These are phyloP conservation scores for Glarea lozoyensis DNA, from an alignment of 495 filamentous ascomycete genomes.

Conservation along the genomic window DNA sequence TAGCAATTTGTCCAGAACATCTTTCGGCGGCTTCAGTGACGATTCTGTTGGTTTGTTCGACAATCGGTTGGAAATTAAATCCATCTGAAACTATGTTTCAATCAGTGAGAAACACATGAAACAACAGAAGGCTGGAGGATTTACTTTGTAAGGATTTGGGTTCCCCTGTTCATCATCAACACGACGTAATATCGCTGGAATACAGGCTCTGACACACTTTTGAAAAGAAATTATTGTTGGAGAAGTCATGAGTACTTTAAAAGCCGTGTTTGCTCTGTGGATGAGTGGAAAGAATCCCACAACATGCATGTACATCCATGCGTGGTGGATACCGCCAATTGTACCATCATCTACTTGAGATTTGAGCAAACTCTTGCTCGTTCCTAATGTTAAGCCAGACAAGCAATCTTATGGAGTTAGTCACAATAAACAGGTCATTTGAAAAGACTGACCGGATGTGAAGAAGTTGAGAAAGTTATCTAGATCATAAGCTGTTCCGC, in stretches of 20 bases:
- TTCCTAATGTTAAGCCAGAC: not conserved
- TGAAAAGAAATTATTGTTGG: not conserved
- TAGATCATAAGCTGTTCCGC: constrained; percentile 1
- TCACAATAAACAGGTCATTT: not conserved
- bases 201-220: not conserved
- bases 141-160: too few species aligned
- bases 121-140: too few species aligned
- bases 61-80: too few species aligned
- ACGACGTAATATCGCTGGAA: not conserved
- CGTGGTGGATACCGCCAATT: not conserved
- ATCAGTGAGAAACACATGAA: too few species aligned
- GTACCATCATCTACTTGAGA: not conserved
- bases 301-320: constrained; percentile 5
- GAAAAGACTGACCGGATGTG: not conserved
- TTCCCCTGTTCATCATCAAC: too few species aligned
- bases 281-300: not conserved
- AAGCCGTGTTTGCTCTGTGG: not conserved
- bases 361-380: not conserved
- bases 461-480: constrained; percentile 3
- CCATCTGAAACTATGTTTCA: too few species aligned
- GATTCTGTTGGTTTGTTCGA: not conserved
- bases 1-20: constrained; percentile 25
- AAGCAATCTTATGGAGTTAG: not conserved
- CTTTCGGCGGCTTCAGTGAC: not conserved
- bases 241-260: not conserved